Evolutionary conservation across 768 basidiomycete genomes (phyloP).

Genomic region (Boletus sp.): DNA sequence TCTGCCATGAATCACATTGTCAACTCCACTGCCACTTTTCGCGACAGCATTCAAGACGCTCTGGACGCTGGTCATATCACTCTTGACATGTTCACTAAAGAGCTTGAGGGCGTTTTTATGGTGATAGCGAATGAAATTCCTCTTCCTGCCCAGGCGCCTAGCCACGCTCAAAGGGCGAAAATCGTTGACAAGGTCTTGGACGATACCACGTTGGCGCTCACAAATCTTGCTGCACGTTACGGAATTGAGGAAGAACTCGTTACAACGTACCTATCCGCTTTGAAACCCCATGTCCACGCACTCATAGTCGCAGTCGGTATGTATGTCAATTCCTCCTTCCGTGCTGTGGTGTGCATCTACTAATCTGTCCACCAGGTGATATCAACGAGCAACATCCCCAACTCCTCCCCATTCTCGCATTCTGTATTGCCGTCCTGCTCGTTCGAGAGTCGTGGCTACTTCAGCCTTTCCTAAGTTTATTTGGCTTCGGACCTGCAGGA

Average conservation of each 20-base stretch:
- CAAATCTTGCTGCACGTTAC: not conserved
- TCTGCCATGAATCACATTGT: conserved; percentile 11
- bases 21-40: conserved; percentile 10
- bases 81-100: conserved; percentile 2
- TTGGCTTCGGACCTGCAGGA: conserved; percentile 18
- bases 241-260: conserved; percentile 7
- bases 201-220: conserved; percentile 1
- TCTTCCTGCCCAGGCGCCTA: not conserved
- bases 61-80: conserved; percentile 8
- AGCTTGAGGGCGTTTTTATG: conserved; percentile 15
- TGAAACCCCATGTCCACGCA: conserved; percentile 6
- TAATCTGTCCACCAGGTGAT: not conserved
- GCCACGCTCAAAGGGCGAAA: conserved; percentile 1
- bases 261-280: not conserved
- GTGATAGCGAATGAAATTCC: not conserved
- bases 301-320: conserved; percentile 13
- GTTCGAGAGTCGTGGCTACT: conserved; percentile 17
- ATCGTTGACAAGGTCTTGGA: conserved; percentile 9
- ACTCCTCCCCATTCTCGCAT: conserved; percentile 2
- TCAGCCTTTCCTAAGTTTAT: conserved; percentile 5
- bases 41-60: conserved; percentile 2
- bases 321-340: not conserved
- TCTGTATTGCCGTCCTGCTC: conserved; percentile 2
- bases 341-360: too few species aligned
- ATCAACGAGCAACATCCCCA: conserved; percentile 14